These are phyloP conservation scores for Medicago ruthenica DNA, from an alignment of 306 rosid species.

Conservation along the genomic window DNA sequence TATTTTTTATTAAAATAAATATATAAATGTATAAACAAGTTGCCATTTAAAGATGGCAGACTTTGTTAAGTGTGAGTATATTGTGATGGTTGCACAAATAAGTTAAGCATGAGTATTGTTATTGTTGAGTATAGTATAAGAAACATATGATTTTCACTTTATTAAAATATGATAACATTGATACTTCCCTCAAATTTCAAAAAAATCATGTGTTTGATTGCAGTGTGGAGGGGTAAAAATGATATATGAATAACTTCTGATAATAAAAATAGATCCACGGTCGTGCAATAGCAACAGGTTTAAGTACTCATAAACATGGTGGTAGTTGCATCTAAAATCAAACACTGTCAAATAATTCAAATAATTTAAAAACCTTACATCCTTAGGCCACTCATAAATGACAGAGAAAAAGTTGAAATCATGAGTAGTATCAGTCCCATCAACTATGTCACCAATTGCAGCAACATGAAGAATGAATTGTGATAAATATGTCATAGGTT, in stretches of 20 bases:
- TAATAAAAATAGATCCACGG: constrained; percentile 18
- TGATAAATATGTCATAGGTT: constrained; percentile 83
- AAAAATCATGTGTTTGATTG: constrained; percentile 8
- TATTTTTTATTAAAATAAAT: not conserved
- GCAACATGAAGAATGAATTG: constrained; percentile 96
- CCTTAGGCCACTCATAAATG: constrained; percentile 96
- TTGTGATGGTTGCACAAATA: constrained; percentile 2
- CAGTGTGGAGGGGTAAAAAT: constrained; percentile 2
- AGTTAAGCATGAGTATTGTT: constrained; percentile 20
- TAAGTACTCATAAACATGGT: constrained; percentile 33
- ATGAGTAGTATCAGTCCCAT: constrained; percentile 96
- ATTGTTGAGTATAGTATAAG: constrained; percentile 13
- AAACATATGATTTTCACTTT: constrained; percentile 7
- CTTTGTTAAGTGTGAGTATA: not conserved
- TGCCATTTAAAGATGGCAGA: constrained; percentile 4
- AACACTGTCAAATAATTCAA: constrained; percentile 39
- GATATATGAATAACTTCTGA: constrained; percentile 15
- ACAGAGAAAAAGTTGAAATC: constrained; percentile 96
- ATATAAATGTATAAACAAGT: not conserved
- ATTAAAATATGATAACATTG: constrained; percentile 6
- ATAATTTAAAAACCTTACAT: constrained; percentile 71
- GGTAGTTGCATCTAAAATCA: constrained; percentile 21
- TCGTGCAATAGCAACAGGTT: constrained; percentile 25
- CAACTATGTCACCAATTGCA: constrained; percentile 97
- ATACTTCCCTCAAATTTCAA: constrained; percentile 25